A percentile compares a stretch with the other conserved stretches of the same genome.
phyloP scores from a whole-genome alignment of 805 yeast species.

The Lipomyces orientalis region DNA sequence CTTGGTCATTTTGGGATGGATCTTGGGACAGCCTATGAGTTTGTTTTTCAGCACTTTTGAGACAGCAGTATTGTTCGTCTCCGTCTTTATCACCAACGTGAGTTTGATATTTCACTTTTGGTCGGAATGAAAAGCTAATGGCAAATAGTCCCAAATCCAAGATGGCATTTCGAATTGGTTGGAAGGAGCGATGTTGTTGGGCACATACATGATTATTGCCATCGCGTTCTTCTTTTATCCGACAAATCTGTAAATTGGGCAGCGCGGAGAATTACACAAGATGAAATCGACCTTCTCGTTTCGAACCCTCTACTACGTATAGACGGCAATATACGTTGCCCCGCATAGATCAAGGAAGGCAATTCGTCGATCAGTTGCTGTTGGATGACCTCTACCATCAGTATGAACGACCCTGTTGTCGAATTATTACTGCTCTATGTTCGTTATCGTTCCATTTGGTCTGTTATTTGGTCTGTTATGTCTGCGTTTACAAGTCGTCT shows the following conservation, averaged over 20 bases:
- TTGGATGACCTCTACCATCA: neutral
- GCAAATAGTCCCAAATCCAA: slow-evolving; percentile 53
- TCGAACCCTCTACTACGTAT: neutral
- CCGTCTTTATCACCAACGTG: slow-evolving; percentile 80
- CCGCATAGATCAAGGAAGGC: neutral
- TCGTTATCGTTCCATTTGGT: too few species aligned
- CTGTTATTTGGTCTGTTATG: neutral
- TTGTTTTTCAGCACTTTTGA: slow-evolving; percentile 90
- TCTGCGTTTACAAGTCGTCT: neutral
- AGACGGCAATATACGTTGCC: neutral
- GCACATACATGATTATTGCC: slow-evolving; percentile 85
- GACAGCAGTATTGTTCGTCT: slow-evolving; percentile 86
- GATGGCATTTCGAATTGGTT: slow-evolving; percentile 98
- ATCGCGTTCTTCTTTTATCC: slow-evolving; percentile 91
- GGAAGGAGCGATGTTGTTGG: slow-evolving; percentile 90
- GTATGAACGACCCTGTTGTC: too few species aligned
- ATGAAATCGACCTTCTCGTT: neutral
- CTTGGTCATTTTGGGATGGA: slow-evolving; percentile 94
- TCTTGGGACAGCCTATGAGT: slow-evolving; percentile 87
- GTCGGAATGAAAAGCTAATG: neutral
- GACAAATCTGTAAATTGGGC: slow-evolving; percentile 20
- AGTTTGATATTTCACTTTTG: slow-evolving; percentile 48
- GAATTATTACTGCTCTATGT: too few species aligned
- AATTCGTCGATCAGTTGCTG: neutral
- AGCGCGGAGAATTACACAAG: neutral